Evolutionary conservation across 192 early-diverging fungal genomes (phyloP).

Genomic region (Backusella tuberculispora): DNA sequence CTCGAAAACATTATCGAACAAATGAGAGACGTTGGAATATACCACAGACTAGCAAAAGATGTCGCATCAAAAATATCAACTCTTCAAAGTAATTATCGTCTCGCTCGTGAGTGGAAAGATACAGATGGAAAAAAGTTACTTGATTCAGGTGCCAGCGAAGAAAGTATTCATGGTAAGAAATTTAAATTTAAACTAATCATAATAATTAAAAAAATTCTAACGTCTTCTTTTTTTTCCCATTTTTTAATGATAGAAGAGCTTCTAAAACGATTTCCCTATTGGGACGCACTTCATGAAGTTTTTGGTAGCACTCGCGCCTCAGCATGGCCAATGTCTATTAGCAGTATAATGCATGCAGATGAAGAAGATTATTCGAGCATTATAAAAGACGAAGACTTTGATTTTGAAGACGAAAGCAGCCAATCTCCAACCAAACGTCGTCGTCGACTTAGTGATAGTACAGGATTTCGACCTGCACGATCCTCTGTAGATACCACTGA

Average conservation of each 20-base stretch:
- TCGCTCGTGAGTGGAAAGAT: constrained; percentile 41
- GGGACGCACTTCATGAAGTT: constrained; percentile 35
- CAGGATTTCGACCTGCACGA: constrained; percentile 13
- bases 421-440: constrained; percentile 20
- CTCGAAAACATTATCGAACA: constrained; percentile 34
- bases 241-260: constrained; percentile 27
- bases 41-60: constrained; percentile 38
- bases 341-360: constrained; percentile 37
- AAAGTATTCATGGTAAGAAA: constrained; percentile 35
- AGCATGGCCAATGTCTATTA: constrained; percentile 39
- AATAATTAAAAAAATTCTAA: neutral
- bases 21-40: constrained; percentile 38
- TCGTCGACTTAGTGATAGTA: constrained; percentile 25
- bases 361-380: constrained; percentile 14
- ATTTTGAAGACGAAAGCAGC: constrained; percentile 17
- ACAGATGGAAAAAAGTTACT: constrained; percentile 31
- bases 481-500: constrained; percentile 9
- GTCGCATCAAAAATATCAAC: constrained; percentile 39
- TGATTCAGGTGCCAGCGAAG: constrained; percentile 31
- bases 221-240: neutral
- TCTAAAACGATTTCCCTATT: constrained; percentile 38
- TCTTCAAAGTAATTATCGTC: constrained; percentile 38
- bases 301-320: constrained; percentile 29
- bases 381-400: constrained; percentile 15
- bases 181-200: neutral